phyloP scores from a whole-genome alignment of 768 basidiomycete species.

The Cystobasidium ongulense region DNA sequence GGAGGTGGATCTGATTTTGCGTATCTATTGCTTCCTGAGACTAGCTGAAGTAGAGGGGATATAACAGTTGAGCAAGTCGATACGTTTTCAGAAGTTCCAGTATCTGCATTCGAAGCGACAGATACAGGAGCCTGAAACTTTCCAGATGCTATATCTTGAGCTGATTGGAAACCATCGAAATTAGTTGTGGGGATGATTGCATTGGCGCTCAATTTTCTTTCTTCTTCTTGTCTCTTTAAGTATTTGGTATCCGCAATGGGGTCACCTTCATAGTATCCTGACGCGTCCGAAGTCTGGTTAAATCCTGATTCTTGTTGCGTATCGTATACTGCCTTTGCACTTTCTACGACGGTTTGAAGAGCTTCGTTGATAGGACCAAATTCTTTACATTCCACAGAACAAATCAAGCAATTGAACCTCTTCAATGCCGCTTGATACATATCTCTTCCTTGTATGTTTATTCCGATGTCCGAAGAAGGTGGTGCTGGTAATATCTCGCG shows the following conservation, averaged over 20 bases:
- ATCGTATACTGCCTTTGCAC: not conserved
- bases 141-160: not conserved
- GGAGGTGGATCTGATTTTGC: not conserved
- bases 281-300: no score
- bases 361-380: not conserved
- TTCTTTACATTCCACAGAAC: not conserved
- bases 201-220: no score
- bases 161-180: not conserved
- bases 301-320: no score
- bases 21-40: not conserved
- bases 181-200: not conserved
- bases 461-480: not conserved
- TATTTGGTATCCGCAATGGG: no score
- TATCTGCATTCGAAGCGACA: no score
- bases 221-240: no score
- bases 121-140: not conserved
- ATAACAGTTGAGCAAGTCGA: not conserved
- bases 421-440: not conserved
- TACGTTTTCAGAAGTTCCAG: not conserved
- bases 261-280: no score
- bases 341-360: not conserved
- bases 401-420: not conserved
- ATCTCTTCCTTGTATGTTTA: not conserved
- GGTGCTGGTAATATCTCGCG: not conserved
- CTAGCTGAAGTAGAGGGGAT: not conserved